A percentile compares a stretch with the other conserved stretches of the same genome.
These are phyloP conservation scores for Brassica juncea DNA, from an alignment of 345 rosid species.

Conservation along the genomic window DNA sequence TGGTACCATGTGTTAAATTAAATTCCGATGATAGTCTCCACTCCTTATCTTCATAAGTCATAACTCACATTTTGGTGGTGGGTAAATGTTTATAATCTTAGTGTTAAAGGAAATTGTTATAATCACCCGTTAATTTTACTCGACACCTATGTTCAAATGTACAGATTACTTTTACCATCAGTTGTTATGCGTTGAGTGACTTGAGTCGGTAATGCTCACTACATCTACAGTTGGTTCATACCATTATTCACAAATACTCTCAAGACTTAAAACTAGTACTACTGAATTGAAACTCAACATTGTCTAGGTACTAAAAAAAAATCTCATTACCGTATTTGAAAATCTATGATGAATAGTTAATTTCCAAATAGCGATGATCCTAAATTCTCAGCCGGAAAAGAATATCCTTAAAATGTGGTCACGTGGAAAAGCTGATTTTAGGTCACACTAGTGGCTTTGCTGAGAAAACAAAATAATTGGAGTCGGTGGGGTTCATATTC, in stretches of 20 bases:
- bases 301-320: background rate
- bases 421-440: slow-evolving; percentile 31
- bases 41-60: background rate
- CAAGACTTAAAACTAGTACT: background rate
- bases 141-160: background rate
- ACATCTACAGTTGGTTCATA: background rate
- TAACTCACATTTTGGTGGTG: slow-evolving; percentile 8
- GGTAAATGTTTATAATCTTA: background rate
- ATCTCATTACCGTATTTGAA: background rate
- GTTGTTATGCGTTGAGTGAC: background rate
- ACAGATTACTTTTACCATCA: background rate
- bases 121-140: background rate
- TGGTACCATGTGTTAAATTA: background rate
- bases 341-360: slow-evolving; percentile 12
- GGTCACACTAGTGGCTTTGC: slow-evolving; percentile 28
- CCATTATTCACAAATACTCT: background rate
- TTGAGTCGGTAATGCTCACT: background rate
- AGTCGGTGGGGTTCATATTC: slow-evolving; percentile 34
- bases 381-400: background rate
- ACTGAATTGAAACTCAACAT: background rate
- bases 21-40: background rate
- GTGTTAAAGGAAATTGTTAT: background rate
- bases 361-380: background rate
- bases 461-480: slow-evolving; percentile 29
- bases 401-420: slow-evolving; percentile 13